Conservation (phyloP, 306 rosid genomes). For the Herpetospermum pedunculosum region DNA sequence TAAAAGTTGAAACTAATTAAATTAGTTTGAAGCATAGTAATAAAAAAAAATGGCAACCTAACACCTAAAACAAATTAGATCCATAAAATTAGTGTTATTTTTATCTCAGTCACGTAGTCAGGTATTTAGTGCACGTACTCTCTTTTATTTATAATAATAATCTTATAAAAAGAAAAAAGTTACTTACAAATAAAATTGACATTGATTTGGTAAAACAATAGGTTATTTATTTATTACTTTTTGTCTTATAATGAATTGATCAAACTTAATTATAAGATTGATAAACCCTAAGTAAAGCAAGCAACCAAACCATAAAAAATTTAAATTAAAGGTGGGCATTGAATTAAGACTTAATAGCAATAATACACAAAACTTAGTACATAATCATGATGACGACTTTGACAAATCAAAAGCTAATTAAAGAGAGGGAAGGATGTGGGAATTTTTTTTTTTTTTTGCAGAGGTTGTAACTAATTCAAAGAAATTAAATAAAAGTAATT, state of each 20-base stretch:
- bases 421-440: not conserved
- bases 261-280: conserved; percentile 11
- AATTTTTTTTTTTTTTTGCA: not conserved
- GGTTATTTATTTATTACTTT: not conserved
- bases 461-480: conserved; percentile 35
- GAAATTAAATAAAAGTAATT: conserved; percentile 1
- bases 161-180: not conserved
- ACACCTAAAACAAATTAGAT: too few relatives aligned
- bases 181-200: not conserved
- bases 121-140: too few relatives aligned
- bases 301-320: conserved; percentile 27
- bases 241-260: not conserved
- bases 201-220: not conserved
- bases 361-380: not conserved
- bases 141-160: too few relatives aligned
- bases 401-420: not conserved
- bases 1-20: not conserved
- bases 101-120: not conserved
- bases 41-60: not conserved
- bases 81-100: too few relatives aligned
- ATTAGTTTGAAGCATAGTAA: not conserved
- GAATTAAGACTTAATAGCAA: not conserved
- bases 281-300: conserved; percentile 39
- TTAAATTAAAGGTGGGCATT: not conserved
- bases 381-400: not conserved